Percentiles rank a stretch among this genome's conserved stretches.
Conservation (phyloP, 371 early-diverging fungal species). For the Rhizopus sp. region DNA sequence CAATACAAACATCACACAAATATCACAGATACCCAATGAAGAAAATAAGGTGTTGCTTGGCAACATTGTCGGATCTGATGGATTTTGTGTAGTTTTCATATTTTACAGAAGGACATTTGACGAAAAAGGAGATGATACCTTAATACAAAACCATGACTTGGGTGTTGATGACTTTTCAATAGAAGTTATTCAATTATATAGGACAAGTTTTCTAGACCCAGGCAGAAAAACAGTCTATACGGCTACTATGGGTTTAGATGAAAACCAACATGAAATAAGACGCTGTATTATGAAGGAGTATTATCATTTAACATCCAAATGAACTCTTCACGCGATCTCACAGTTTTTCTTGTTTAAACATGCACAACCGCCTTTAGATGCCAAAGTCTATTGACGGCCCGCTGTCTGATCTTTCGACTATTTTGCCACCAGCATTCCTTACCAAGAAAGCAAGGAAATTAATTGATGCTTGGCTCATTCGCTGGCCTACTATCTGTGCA, state of each 20-base stretch:
- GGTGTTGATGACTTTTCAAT: background rate
- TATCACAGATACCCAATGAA: background rate
- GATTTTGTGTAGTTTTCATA: background rate
- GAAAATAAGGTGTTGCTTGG: background rate
- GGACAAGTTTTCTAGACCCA: background rate
- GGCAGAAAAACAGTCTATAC: conserved; percentile 1
- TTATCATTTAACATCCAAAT: background rate
- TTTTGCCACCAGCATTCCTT: no score
- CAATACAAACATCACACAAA: no score
- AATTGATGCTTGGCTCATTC: no score
- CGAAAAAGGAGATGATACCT: no score
- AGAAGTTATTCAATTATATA: background rate
- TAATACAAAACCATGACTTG: no score
- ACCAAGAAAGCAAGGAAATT: no score
- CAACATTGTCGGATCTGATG: background rate
- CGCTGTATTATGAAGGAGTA: background rate
- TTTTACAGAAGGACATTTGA: background rate
- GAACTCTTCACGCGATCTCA: no score
- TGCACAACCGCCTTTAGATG: no score
- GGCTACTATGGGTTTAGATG: background rate
- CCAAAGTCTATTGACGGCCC: no score
- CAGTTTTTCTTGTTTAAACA: no score
- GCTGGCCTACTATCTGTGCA: no score
- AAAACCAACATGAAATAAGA: background rate
- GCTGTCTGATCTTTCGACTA: no score